A percentile compares a stretch with the other conserved stretches of the same genome.
These are phyloP conservation scores for Venturia effusa DNA, from an alignment of 2,329 filamentous ascomycete genomes.

Conservation along the genomic window DNA sequence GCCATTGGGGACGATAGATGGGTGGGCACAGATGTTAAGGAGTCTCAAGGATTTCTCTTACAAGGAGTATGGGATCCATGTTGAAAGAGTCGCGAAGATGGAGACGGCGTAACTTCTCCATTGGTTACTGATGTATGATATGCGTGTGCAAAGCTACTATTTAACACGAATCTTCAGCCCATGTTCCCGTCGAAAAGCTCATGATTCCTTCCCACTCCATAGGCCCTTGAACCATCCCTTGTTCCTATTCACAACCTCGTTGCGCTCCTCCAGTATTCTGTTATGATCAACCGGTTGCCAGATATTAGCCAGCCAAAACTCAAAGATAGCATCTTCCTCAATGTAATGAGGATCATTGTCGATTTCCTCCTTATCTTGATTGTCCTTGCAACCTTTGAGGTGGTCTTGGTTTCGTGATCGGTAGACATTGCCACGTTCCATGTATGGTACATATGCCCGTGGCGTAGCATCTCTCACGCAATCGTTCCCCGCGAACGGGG, in stretches of 20 bases:
- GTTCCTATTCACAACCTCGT: background rate
- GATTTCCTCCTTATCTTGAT: background rate
- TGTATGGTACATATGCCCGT: background rate
- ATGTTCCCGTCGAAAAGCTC: too few species aligned
- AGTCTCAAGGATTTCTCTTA: slow-evolving; percentile 7
- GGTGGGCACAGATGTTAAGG: background rate
- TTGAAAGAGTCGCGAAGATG: background rate
- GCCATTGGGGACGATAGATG: background rate
- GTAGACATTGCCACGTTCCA: background rate
- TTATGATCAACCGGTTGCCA: background rate
- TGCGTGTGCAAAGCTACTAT: too few species aligned
- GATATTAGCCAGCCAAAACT: background rate
- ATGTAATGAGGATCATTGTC: slow-evolving; percentile 1
- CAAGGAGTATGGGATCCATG: background rate
- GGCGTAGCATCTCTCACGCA: background rate
- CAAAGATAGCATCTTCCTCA: background rate
- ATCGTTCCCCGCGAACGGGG: background rate
- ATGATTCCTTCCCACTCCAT: background rate
- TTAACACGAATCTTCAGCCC: too few species aligned
- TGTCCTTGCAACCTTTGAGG: background rate
- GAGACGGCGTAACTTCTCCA: background rate
- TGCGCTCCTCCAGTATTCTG: background rate
- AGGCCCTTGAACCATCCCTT: background rate
- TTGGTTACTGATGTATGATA: too few species aligned
- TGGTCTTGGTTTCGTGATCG: background rate